These are phyloP conservation scores for Emiliania huxleyi DNA, from an alignment of 78 protist genomes.

Conservation along the genomic window DNA sequence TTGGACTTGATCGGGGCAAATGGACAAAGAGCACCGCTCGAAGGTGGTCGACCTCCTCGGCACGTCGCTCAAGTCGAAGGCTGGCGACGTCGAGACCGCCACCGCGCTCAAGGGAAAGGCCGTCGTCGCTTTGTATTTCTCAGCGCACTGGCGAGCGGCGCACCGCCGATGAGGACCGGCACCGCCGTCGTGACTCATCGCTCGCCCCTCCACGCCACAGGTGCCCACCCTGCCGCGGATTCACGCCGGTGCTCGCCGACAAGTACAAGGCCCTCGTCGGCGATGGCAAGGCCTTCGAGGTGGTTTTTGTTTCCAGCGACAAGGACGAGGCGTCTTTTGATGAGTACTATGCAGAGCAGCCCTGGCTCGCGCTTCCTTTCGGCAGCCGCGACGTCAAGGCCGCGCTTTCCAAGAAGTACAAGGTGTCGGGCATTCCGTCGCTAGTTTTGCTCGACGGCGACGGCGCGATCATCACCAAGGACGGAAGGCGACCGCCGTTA, in stretches of 20 bases:
- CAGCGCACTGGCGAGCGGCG: slow-evolving; percentile 40
- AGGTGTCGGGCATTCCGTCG: slow-evolving; percentile 22
- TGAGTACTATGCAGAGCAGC: neutral
- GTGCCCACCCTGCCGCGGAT: slow-evolving; percentile 51
- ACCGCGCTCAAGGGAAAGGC: slow-evolving; percentile 4
- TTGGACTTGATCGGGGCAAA: no score
- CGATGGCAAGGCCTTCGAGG: slow-evolving; percentile 34
- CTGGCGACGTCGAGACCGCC: neutral
- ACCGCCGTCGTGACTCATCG: no score
- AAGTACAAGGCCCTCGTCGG: neutral
- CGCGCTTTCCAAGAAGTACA: neutral
- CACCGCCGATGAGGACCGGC: no score
- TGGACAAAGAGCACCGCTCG: no score
- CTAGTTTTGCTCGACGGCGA: neutral
- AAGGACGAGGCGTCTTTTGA: slow-evolving; percentile 21
- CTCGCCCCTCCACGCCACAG: no score
- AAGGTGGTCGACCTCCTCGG: no score
- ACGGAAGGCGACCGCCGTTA: no score
- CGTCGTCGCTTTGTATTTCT: slow-evolving; percentile 38
- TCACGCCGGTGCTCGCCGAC: slow-evolving; percentile 39
- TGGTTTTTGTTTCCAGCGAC: slow-evolving; percentile 42
- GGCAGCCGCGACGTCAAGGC: neutral
- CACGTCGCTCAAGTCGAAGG: no score
- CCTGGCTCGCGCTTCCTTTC: slow-evolving; percentile 11
- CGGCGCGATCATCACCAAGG: neutral